Evolutionary conservation across 495 filamentous ascomycete genomes (phyloP).

Genomic region (Penicillium mononematosum): DNA sequence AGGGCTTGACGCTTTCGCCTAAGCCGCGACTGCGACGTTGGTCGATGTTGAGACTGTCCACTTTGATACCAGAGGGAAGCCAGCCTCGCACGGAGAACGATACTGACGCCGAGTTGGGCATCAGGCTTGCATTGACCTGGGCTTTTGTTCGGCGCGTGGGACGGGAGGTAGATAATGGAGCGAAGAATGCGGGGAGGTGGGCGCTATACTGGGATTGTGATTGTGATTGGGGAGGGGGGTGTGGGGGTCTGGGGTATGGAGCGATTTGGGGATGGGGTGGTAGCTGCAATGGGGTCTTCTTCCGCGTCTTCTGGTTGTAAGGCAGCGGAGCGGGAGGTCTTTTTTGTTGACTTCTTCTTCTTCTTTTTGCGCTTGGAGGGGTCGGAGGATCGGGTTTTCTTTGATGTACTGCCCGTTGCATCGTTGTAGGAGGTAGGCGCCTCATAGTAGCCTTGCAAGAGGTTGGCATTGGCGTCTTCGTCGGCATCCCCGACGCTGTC

Average conservation of each 20-base stretch:
- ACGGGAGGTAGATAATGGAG: constrained; percentile 34
- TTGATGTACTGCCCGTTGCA: constrained; percentile 21
- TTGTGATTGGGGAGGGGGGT: constrained; percentile 18
- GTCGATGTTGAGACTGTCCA: constrained; percentile 85
- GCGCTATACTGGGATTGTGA: constrained; percentile 12
- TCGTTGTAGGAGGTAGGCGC: constrained; percentile 45
- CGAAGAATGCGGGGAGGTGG: constrained; percentile 28
- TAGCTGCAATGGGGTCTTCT: constrained; percentile 16
- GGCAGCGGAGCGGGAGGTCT: constrained; percentile 30
- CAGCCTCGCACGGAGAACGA: constrained; percentile 93
- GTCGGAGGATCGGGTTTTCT: constrained; percentile 25
- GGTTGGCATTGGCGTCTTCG: constrained; percentile 40
- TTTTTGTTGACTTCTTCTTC: constrained; percentile 44
- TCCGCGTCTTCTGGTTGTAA: constrained; percentile 33
- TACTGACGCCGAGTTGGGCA: constrained; percentile 85
- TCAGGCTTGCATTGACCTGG: constrained; percentile 74
- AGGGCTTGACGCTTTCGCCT: constrained; percentile 86
- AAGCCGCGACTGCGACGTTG: constrained; percentile 81
- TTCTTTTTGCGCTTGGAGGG: constrained; percentile 42
- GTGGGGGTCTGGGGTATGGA: constrained; percentile 34
- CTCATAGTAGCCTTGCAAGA: constrained; percentile 56
- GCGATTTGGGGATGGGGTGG: constrained; percentile 22
- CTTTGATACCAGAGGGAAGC: constrained; percentile 89
- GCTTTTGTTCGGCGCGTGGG: constrained; percentile 46
- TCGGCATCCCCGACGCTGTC: constrained; percentile 52